Conservation (phyloP, 148 eudicot genomes). For the Cornus controversa region DNA sequence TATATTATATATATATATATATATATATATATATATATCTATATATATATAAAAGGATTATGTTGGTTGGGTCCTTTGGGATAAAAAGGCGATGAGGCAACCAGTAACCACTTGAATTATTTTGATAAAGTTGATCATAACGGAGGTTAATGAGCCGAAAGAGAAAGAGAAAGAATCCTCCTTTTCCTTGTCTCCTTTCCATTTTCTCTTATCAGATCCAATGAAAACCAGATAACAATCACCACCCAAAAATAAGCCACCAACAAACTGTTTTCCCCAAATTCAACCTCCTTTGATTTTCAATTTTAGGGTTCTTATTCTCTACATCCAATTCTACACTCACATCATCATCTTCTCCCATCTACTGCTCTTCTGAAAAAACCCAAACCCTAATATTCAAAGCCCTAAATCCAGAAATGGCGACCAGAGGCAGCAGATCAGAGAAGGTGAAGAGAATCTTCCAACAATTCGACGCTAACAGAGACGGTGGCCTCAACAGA, state of each 20-base stretch:
- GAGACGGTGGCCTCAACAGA: constrained; percentile 77
- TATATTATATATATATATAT: too few species aligned
- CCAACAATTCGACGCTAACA: constrained; percentile 75
- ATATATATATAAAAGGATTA: too few species aligned
- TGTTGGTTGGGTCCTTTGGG: too few species aligned
- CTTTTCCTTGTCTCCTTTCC: not conserved
- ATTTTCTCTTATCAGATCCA: constrained; percentile 11
- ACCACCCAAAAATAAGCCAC: not conserved
- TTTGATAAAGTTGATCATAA: too few species aligned
- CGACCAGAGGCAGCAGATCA: constrained; percentile 77
- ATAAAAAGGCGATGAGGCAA: too few species aligned
- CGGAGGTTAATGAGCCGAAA: not conserved
- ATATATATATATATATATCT: too few species aligned
- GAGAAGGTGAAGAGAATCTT: constrained; percentile 84
- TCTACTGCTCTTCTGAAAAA: constrained; percentile 6
- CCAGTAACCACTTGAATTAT: too few species aligned
- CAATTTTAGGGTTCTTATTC: not conserved
- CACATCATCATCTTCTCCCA: not conserved
- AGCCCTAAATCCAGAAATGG: constrained; percentile 33
- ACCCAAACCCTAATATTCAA: constrained; percentile 13
- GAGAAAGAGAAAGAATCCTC: not conserved
- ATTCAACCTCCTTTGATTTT: not conserved
- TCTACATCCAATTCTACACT: not conserved
- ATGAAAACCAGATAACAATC: not conserved
- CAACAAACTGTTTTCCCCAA: not conserved